Base-by-base conservation (phyloP, 2,329 filamentous ascomycete species). In the Penicillium sp. region DNA sequence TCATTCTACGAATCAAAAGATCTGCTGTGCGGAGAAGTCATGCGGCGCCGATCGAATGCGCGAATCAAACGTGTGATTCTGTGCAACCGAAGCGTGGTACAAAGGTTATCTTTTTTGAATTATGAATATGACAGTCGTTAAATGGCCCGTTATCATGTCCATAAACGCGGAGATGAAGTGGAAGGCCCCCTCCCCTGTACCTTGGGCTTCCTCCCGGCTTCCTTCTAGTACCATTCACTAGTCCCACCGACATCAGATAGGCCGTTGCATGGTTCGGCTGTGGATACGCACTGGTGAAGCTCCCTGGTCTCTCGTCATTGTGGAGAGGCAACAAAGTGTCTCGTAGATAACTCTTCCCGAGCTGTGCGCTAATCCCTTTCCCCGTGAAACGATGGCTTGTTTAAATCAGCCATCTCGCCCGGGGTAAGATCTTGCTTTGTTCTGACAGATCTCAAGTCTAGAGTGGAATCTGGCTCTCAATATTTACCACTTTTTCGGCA, bases 1-100 rank as follows among this genome's bases (percentile, higher is more conserved):
- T 13, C 15, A 18, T 45, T 47, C 45, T 53, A 42, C 60, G 59
- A 60, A 60, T 62, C 59, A 61, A 46, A 57, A 18, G 41, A 24
- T 24, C 42, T 9, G 21, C 9, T 7, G 39, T 57, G 59, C 56
- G 48, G 51, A 56, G 58, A 53, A 56, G 28, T 41, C 42, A 23
- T 31, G 49, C 31, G 43, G 8, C 31, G 16, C 21, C 28, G 31
- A 38, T 51, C 41, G 18, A 50, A 48, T 46, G 28, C 42, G 43
- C 34, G 29, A 16, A 26, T 42, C 41, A 42, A 24, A 42, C 10
- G 23, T 3, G 21, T 13, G 15, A 26, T 28, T 39, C 18, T 9
- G 9, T 10, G 9, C 33, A 36, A 9, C 33, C 33, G 33, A 36
- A 9, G n/a, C 6, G 36, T 13, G 16, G 10, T 29, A 18, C 16